These are phyloP conservation scores for Rhodotorula toruloides DNA, from an alignment of 768 basidiomycete genomes.

Conservation along the genomic window DNA sequence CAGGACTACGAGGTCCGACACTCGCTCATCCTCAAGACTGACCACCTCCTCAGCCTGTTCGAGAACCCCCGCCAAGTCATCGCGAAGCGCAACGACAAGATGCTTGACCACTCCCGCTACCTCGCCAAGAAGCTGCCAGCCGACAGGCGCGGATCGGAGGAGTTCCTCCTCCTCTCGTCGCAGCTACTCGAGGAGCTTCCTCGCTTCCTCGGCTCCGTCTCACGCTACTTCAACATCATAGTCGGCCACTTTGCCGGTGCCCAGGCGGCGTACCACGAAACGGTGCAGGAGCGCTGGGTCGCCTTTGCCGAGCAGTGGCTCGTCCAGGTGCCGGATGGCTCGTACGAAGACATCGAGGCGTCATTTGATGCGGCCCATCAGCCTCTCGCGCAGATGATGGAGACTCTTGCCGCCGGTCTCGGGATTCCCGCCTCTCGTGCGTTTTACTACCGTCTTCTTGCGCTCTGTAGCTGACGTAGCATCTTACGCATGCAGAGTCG, in stretches of 20 bases:
- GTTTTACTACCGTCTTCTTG: neutral
- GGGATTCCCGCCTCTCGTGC: conserved; percentile 20
- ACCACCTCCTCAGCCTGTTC: conserved; percentile 40
- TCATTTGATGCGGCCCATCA: conserved; percentile 15
- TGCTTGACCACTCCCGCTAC: conserved; percentile 35
- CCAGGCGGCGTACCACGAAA: conserved; percentile 34
- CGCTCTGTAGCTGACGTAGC: neutral
- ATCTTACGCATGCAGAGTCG: neutral
- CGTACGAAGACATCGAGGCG: conserved; percentile 8
- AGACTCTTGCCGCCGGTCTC: conserved; percentile 30
- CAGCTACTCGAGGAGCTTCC: conserved; percentile 43
- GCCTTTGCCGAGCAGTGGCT: conserved; percentile 25
- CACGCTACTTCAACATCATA: conserved; percentile 39
- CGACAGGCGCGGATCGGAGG: conserved; percentile 34
- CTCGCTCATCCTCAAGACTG: conserved; percentile 31
- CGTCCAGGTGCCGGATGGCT: conserved; percentile 1
- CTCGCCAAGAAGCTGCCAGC: conserved; percentile 25
- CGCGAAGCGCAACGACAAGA: conserved; percentile 38
- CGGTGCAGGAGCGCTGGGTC: conserved; percentile 25
- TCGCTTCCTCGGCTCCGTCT: conserved; percentile 38
- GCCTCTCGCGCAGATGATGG: conserved; percentile 32
- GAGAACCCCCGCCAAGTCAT: conserved; percentile 39
- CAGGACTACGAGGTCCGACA: conserved; percentile 37
- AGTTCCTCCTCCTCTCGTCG: conserved; percentile 36
- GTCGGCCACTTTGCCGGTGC: conserved; percentile 31